Base-by-base conservation (phyloP, 1,284 basidiomycete species). In the Naganishia cerealis region DNA sequence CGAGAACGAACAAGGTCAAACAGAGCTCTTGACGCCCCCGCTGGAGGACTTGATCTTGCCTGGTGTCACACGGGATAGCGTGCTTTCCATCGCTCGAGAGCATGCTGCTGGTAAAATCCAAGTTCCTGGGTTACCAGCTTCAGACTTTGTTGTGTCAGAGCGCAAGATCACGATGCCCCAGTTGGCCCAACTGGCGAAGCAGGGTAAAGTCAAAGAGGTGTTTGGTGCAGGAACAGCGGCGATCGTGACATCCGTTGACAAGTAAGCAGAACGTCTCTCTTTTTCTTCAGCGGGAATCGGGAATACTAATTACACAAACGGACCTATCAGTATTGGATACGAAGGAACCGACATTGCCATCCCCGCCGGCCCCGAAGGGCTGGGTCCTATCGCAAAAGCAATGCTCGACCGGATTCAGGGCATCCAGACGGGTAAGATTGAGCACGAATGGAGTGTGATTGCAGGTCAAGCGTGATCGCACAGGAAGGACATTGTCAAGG, bases 31-130 rank as follows among this genome's bases (percentile, higher is more conserved):
- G 58, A 95, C 94, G 0, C 94, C 95, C 12, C 92, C 94, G 5
- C 85, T 98, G 50, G 91, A 92, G 76, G 94, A 94, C 67, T 90
- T 96, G 84, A 94, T 99, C 75, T 88, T 99, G 16, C 94, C 95
- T 13, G 95, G 95, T 71, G 90, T 99, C 21, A 98, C 94, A 9
- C 89, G 95, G 71, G 93, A 97, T 42, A 76, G 75, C 21, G 89
- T 96, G 54, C 86, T 99, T 46, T 77, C 85, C 10, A 87, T 99
- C 62, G 90, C 92, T 0, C 86, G 88, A 52, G 87, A 86, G 21
- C 95, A 98, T 77, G 79, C 79, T 21, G 84, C 87, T 3, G 87
- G 89, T 62, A 82, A 82, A 71, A 77, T 82, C 58, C 80, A 75
- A 1, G 81, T 95, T 53, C 78, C 85, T 6, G 86, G 86, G 24